Evolutionary conservation across 768 basidiomycete species (phyloP).

Genomic region (Sarcodon aspratus): DNA sequence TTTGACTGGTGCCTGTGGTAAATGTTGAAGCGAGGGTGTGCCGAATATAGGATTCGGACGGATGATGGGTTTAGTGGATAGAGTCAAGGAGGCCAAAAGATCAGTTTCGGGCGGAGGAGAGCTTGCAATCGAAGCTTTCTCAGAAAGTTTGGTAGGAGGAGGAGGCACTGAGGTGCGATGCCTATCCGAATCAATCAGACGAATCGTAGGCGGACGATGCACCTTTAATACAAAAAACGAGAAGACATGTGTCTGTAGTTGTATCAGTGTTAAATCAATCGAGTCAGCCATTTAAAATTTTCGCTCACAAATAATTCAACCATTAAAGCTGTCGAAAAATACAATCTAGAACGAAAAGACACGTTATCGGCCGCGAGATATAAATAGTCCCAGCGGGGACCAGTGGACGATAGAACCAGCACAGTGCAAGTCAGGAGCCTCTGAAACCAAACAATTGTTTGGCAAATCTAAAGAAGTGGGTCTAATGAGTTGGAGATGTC

Average conservation of each 20-base stretch:
- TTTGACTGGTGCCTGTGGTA: conserved; percentile 14
- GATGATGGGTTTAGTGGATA: conserved; percentile 55
- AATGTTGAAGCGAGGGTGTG: conserved; percentile 44
- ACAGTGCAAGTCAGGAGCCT: conserved; percentile 40
- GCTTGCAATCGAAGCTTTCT: conserved; percentile 17
- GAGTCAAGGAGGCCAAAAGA: conserved; percentile 46
- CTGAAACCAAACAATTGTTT: conserved; percentile 46
- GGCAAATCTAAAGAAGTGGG: conserved; percentile 36
- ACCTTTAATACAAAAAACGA: conserved; percentile 49
- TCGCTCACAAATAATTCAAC: conserved; percentile 48
- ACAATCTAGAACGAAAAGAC: conserved; percentile 27
- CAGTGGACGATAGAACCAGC: conserved; percentile 29
- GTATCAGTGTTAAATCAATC: conserved; percentile 1
- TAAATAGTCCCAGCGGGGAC: conserved; percentile 27
- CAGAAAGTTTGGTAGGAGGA: conserved; percentile 10
- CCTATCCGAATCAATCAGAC: conserved; percentile 45
- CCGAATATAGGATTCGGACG: conserved; percentile 51
- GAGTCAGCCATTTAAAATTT: neutral
- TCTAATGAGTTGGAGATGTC: neutral
- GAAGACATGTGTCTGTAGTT: conserved; percentile 32
- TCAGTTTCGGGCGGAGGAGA: conserved; percentile 44
- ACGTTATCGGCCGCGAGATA: conserved; percentile 22
- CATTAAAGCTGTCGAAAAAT: conserved; percentile 32
- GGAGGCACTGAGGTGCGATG: conserved; percentile 8
- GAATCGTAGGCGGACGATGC: conserved; percentile 59